Base-by-base conservation (phyloP, 2,329 filamentous ascomycete species). In the Cylindrodendrum hubeiense region DNA sequence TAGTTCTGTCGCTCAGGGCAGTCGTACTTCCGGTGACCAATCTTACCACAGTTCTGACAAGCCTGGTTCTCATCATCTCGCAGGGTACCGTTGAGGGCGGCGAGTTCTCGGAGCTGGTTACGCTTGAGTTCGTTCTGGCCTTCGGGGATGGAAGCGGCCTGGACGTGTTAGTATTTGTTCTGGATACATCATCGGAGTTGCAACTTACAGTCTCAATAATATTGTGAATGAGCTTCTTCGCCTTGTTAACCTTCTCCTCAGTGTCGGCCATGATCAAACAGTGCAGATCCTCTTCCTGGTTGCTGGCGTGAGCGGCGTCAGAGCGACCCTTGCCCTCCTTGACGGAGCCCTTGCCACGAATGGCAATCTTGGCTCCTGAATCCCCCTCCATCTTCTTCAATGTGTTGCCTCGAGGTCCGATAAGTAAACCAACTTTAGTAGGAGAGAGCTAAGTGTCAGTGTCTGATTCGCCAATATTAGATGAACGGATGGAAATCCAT, bases 201-300 rank as follows among this genome's bases (percentile, higher is more conserved):
- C 47, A 24, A 88, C 92, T 85, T 86, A 97, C 95, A 65, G 96
- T 99, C 83, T 99, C 96, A 78, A 99, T 98, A 77, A 99, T 93
- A 73, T 98, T 98, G 83, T 99, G 95, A 69, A 99, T 97, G 67
- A 98, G 84, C 83, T 97, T 94, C 86, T 98, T 99, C 71, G 96
- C 96, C 83, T 98, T 99, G 86, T 97, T 97, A 79, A 99, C 95
- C 85, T 99, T 99, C 69, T 99, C 96, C 84, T 99, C 97, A 39
- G 95, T 98, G 78, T 99, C 96, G 77, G 96, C 96, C 96, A 99
- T 99, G 84, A 99, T 98, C 79, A 99, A 86, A 83, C 96, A 99
- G 83, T 99, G 96, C 63, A 99, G 87, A 80, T 99, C 96, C 84
- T 99, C 96, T 86, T 99, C 96, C 88, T 99, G 96, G 87, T 99